Conservation (phyloP, 176 grass and related monocot species). For the barley (Hordeum vulgare) region MorexV3_pseudomolecules_assembly NC_058522.1:106562901-106563400, state of each 20-base stretch:
- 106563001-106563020: conserved; percentile 17
- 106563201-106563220: neutral
- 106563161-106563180: conserved; percentile 54
- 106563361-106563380: conserved; percentile 60
- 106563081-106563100: no score
- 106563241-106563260: neutral
- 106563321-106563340: conserved; percentile 37
- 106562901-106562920: no score
- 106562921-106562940: no score
- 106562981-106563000: conserved; percentile 20
- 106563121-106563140: neutral
- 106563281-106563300: neutral
- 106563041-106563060: conserved; percentile 16
- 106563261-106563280: neutral
- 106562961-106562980: neutral
- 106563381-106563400: conserved; percentile 81
- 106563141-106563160: conserved; percentile 21
- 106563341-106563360: conserved; percentile 85
- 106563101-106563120: neutral
- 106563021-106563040: conserved; percentile 39
- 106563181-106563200: conserved; percentile 58
- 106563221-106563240: neutral
- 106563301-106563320: neutral
- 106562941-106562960: no score
- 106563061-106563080: neutral